Base-by-base conservation (phyloP, 345 rosid genomes). In the Euphorbia peplus region DNA sequence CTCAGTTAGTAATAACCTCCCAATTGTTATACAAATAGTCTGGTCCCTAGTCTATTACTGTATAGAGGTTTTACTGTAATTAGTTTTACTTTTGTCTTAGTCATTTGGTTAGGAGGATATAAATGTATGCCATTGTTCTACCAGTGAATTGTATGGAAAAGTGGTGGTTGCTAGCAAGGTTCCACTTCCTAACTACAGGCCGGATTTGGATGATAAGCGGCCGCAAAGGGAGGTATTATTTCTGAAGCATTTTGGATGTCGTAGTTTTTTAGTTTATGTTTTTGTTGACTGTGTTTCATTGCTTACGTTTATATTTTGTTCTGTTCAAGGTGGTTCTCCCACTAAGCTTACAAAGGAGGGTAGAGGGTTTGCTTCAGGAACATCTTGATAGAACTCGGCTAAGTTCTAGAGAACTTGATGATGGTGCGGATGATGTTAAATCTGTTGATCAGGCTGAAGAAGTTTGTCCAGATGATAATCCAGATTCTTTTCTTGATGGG, bases 151-250 rank as follows among this genome's bases (percentile, higher is more conserved):
- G 59, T 95, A 95, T 37, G 99, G 99, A 39, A 91, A 87, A 83
- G 98, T 88, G 57, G 96, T 95, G 68, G 99, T 95, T 72, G 90
- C 93, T 13, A 90, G 99, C 83, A 95, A 90, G 83, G 86, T 85
- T 78, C 98, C 98, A 67, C 98, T 95, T 69, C 96, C 99, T 6
- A 95, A 95, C 76, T 95, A 95, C 80, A 62, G 99, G 73, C 96
- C 98, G 7, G 99, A 95, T 81, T 84, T 95, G 82, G 99, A 95
- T 84, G 98, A 95, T 74, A 91, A 84, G 87, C 82, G 99, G 78
- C 99, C 99, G 60, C 99, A 95, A 54, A 88, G 99, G 65, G 99
- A 95, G 99, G 98, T 95, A 79, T 61, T 25, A 6, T 56, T 51
- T 82, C 54, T 22, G 42, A 61, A 69, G 51, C 65, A 68, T n/a